Base-by-base conservation (phyloP, 257 asterid species). In the Solanum clarkiae region DNA sequence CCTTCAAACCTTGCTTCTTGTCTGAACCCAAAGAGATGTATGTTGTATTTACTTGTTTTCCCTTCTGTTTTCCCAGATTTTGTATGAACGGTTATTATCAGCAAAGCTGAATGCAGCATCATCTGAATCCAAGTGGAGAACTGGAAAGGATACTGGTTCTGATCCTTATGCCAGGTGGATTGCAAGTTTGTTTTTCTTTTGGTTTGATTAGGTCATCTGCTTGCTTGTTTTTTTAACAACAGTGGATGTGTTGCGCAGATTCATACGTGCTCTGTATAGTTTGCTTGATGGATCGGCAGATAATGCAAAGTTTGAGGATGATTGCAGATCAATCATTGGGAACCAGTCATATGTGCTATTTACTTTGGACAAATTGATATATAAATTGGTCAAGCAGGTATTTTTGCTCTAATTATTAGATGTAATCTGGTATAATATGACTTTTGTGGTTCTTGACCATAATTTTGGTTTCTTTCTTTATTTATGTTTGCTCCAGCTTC, bases 161-260 rank as follows among this genome's bases (percentile, higher is more conserved):
- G 89, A 84, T 87, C 87, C 88, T 17, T 86, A 83, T 84, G 72
- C 87, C 87, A 87, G 89, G 89, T 87, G 82, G 32, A 26, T 55
- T 85, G 29, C 80, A 15, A 53, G 55, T 84, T 59, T 72, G 68
- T 13, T 63, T 20, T 63, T 47, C 70, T 83, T 65, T 68, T 51
- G 68, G 80, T 36, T 15, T 32, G 75, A 7, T 68, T 44, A 18
- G 49, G 36, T 49, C 15, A 14, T 66, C 54, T 32, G 45, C 29
- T 16, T 54, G 54, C 55, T 54, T 55, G 9, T 47, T 81, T 47
- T 57, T 57, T 44, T 81, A 36, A 56, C 56, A 40, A 17, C 10
- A 18, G 32, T 70, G 59, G 24, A 83, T 83, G 55, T 75, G 71
- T 74, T 16, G 24, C 49, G 79, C 86, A 86, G 88, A 86, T 86